A percentile compares a stretch with the other conserved stretches of the same genome.
phyloP scores from a whole-genome alignment of 202 grass and related monocot genomes.

The Panicum virgatum region DNA sequence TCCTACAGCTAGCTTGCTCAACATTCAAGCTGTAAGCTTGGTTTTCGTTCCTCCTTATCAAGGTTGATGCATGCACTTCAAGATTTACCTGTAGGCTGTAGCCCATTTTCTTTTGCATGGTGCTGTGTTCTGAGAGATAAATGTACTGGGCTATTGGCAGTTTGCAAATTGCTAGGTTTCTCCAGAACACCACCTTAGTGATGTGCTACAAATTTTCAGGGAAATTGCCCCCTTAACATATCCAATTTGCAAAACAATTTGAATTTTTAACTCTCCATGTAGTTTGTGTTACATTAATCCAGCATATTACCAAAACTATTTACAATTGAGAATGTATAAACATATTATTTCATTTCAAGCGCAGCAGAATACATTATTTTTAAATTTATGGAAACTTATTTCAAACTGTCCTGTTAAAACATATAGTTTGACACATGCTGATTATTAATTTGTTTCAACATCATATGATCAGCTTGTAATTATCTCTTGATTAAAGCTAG shows the following conservation, averaged over 20 bases:
- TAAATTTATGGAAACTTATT: constrained; percentile 4
- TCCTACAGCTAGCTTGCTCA: background rate
- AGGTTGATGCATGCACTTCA: constrained; percentile 11
- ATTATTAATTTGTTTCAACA: background rate
- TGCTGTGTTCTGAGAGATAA: constrained; percentile 4
- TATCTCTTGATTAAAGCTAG: constrained; percentile 3
- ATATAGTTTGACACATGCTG: background rate
- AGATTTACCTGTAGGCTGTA: background rate
- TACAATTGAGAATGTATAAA: constrained; percentile 24
- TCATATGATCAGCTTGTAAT: background rate
- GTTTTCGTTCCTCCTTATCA: background rate
- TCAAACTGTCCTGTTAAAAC: background rate
- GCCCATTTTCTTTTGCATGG: constrained; percentile 17
- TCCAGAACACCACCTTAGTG: background rate
- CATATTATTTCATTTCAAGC: constrained; percentile 24
- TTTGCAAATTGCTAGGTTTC: constrained; percentile 13
- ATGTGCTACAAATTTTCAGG: constrained; percentile 15
- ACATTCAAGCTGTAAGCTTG: constrained; percentile 6
- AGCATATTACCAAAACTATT: background rate
- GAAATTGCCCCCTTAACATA: background rate
- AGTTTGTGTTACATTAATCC: background rate
- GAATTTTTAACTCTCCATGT: background rate
- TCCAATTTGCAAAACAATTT: background rate
- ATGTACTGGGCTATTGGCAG: background rate
- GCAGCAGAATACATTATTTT: background rate